These are phyloP conservation scores for Crassisporium funariophilum DNA, from an alignment of 768 basidiomycete genomes.

Conservation along the genomic window DNA sequence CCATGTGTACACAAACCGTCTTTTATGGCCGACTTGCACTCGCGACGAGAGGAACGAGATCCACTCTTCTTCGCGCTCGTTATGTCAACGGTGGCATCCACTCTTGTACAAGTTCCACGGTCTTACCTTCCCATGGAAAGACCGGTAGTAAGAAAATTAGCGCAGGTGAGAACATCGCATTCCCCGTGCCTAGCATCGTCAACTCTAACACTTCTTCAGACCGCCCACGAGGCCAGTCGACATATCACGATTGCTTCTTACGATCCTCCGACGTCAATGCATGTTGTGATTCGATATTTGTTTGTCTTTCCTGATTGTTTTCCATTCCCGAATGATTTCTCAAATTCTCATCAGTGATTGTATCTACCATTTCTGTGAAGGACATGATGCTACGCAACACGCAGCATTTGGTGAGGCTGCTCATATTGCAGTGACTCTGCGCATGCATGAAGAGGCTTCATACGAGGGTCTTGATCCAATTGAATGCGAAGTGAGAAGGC, in stretches of 20 bases:
- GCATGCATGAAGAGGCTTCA: conserved; percentile 85
- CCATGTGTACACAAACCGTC: conserved; percentile 91
- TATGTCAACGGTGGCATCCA: conserved; percentile 86
- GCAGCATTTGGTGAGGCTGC: conserved; percentile 87
- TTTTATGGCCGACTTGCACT: conserved; percentile 87
- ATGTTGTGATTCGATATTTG: conserved; percentile 90
- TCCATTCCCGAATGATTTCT: conserved; percentile 10
- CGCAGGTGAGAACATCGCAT: conserved; percentile 49
- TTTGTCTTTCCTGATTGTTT: conserved; percentile 42
- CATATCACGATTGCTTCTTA: conserved; percentile 80
- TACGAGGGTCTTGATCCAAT: conserved; percentile 85
- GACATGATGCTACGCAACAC: conserved; percentile 84
- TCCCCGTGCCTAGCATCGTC: too few species aligned
- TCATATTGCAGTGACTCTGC: conserved; percentile 78
- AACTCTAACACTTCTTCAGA: too few species aligned
- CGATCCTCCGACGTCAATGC: conserved; percentile 82
- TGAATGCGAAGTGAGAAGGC: conserved; percentile 83
- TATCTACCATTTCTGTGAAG: conserved; percentile 87
- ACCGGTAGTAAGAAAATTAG: conserved; percentile 80
- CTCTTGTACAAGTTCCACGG: conserved; percentile 85
- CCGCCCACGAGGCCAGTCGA: conserved; percentile 80
- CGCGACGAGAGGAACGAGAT: conserved; percentile 80
- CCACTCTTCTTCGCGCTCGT: conserved; percentile 91
- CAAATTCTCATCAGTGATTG: conserved; percentile 57
- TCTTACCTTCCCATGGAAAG: conserved; percentile 89